Evolutionary conservation across 192 early-diverging fungal species (phyloP).

Genomic region (Coemansia sp.): DNA sequence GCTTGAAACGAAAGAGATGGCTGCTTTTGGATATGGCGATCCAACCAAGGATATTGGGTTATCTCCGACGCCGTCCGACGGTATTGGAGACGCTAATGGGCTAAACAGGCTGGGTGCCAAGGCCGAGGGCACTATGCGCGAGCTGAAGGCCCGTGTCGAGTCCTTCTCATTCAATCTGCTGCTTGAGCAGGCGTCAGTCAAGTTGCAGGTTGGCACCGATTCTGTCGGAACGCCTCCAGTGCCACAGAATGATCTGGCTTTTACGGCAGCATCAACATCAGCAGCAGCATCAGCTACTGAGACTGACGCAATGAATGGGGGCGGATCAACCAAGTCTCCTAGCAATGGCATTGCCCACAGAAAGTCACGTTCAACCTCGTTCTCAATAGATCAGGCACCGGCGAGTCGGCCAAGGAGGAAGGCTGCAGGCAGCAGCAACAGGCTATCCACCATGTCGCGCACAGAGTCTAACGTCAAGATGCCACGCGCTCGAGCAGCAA

Average conservation of each 20-base stretch:
- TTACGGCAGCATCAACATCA: not conserved
- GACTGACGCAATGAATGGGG: too few relatives aligned
- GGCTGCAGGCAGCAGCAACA: not conserved
- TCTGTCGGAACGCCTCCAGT: not conserved
- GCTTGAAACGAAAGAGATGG: slow-evolving; percentile 49
- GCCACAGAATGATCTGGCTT: not conserved
- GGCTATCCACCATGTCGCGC: not conserved
- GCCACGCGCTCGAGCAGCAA: not conserved
- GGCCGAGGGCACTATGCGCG: slow-evolving; percentile 47
- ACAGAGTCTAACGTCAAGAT: not conserved
- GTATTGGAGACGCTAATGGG: slow-evolving; percentile 11
- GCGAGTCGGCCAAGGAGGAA: slow-evolving; percentile 3
- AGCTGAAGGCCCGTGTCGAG: slow-evolving; percentile 54
- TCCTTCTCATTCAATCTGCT: slow-evolving; percentile 52
- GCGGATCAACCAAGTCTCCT: not conserved
- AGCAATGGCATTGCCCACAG: not conserved
- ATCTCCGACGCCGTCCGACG: slow-evolving; percentile 48
- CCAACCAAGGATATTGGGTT: slow-evolving; percentile 13
- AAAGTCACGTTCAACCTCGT: not conserved
- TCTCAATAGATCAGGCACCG: not conserved
- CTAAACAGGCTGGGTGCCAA: slow-evolving; percentile 32
- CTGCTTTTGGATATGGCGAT: slow-evolving; percentile 30
- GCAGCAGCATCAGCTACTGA: not conserved
- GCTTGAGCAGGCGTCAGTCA: slow-evolving; percentile 48
- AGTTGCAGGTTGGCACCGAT: slow-evolving; percentile 26